These are phyloP conservation scores for Malania oleifera DNA, from an alignment of 164 flowering plant species.

Conservation along the genomic window DNA sequence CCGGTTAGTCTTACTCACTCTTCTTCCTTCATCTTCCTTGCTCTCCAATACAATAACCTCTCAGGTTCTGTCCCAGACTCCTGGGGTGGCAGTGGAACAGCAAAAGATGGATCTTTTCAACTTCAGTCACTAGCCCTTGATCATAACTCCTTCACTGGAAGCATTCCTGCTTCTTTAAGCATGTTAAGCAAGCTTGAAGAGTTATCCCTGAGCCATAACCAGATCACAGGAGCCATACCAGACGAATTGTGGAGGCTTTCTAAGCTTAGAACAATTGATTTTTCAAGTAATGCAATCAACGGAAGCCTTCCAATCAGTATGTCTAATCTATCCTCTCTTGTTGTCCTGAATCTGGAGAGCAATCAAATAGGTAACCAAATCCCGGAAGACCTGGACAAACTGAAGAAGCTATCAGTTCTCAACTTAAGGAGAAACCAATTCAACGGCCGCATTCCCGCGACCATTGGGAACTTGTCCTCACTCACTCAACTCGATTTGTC, in stretches of 20 bases:
- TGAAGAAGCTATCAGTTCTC: background rate
- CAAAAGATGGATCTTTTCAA: slow-evolving; percentile 24
- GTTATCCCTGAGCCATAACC: slow-evolving; percentile 48
- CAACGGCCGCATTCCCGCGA: background rate
- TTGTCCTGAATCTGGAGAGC: slow-evolving; percentile 34
- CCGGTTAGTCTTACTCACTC: slow-evolving; percentile 48
- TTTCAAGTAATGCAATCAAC: slow-evolving; percentile 51
- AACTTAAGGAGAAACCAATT: background rate
- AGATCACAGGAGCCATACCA: slow-evolving; percentile 55
- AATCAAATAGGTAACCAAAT: slow-evolving; percentile 30
- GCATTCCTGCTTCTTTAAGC: slow-evolving; percentile 46
- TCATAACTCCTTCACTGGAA: slow-evolving; percentile 54
- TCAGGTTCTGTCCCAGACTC: slow-evolving; percentile 67
- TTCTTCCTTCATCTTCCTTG: slow-evolving; percentile 54
- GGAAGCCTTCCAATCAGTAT: slow-evolving; percentile 51
- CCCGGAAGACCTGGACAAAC: slow-evolving; percentile 9
- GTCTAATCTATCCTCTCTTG: slow-evolving; percentile 42
- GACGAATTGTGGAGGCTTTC: slow-evolving; percentile 43
- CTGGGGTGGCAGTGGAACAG: slow-evolving; percentile 37
- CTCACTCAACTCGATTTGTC: background rate
- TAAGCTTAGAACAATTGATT: slow-evolving; percentile 46
- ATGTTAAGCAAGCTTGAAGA: slow-evolving; percentile 42
- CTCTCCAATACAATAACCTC: slow-evolving; percentile 70
- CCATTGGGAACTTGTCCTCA: background rate
- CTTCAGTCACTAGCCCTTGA: slow-evolving; percentile 49